Evolutionary conservation across 805 yeast species (phyloP).

Genomic region (Saccharomyces jurei): DNA sequence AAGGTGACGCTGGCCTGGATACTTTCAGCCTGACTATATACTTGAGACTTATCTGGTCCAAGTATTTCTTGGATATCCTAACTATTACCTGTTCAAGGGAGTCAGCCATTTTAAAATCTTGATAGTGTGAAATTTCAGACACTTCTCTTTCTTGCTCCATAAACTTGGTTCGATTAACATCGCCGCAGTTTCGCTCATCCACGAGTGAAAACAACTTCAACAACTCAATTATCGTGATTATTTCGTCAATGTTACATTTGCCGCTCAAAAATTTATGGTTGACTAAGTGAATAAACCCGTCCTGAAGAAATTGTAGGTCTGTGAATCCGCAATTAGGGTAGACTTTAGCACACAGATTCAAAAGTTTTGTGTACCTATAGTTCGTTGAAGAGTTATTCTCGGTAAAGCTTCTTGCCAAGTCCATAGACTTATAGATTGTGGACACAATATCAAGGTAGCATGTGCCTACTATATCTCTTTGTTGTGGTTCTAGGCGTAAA

Average conservation of each 20-base stretch:
- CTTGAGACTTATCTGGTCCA: constrained; percentile 13
- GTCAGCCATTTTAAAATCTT: not conserved
- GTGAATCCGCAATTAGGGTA: constrained; percentile 11
- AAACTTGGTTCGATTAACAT: not conserved
- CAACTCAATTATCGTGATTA: not conserved
- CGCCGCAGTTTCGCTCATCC: not conserved
- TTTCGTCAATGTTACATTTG: not conserved
- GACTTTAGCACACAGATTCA: constrained; percentile 14
- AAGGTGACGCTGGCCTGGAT: constrained; percentile 2
- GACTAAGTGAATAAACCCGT: constrained; percentile 7
- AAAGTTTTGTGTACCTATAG: constrained; percentile 15
- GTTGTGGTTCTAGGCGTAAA: constrained; percentile 13
- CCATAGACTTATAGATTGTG: constrained; percentile 5
- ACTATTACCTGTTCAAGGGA: constrained; percentile 10
- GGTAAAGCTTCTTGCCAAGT: constrained; percentile 7
- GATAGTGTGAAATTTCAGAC: not conserved
- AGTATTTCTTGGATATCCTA: constrained; percentile 12
- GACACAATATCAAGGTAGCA: constrained; percentile 10
- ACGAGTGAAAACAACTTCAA: not conserved
- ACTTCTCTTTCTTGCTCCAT: not conserved
- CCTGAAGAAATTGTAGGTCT: constrained; percentile 1
- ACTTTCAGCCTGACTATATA: constrained; percentile 11
- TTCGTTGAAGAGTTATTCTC: constrained; percentile 7
- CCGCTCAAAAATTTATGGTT: not conserved
- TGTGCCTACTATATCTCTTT: constrained; percentile 15